phyloP scores from a whole-genome alignment of 1,139 yeast species.

The Groenewaldozyma sp. region DNA sequence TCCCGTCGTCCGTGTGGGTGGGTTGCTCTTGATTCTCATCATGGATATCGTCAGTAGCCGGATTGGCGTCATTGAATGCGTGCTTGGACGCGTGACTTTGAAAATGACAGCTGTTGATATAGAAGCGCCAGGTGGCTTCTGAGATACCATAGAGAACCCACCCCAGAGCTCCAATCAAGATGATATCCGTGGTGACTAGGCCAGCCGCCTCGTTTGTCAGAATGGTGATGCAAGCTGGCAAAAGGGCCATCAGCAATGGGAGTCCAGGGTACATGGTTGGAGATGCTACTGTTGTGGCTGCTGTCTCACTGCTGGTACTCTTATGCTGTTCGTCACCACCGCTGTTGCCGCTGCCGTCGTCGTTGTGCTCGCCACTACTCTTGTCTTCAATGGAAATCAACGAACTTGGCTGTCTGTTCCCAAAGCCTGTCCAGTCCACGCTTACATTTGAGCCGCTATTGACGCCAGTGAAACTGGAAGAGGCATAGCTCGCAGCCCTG shows the following conservation, averaged over 20 bases:
- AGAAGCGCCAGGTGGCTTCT: slow-evolving; percentile 19
- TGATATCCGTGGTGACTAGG: slow-evolving; percentile 16
- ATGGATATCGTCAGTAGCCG: neutral
- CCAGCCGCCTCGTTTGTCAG: slow-evolving; percentile 19
- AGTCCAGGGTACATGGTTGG: slow-evolving; percentile 2
- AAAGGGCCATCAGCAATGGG: slow-evolving; percentile 18
- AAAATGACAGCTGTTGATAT: slow-evolving; percentile 5
- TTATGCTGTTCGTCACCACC: too few relatives aligned
- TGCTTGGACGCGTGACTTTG: neutral
- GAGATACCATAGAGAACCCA: slow-evolving; percentile 20
- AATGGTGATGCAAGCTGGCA: slow-evolving; percentile 19
- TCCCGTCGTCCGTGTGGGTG: neutral
- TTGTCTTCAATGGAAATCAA: too few relatives aligned
- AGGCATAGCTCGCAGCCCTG: too few relatives aligned
- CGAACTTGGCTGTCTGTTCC: too few relatives aligned
- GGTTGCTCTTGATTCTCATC: neutral
- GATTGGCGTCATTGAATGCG: neutral
- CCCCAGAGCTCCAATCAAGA: slow-evolving; percentile 18
- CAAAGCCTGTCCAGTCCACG: too few relatives aligned
- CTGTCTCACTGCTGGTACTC: too few relatives aligned
- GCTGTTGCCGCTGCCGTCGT: too few relatives aligned
- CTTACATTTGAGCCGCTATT: too few relatives aligned
- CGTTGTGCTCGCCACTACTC: too few relatives aligned
- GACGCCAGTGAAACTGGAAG: too few relatives aligned
- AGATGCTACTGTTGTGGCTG: too few relatives aligned